Conservation (phyloP, 2,329 filamentous ascomycete genomes). For the Stachybotrys echinatus region DNA sequence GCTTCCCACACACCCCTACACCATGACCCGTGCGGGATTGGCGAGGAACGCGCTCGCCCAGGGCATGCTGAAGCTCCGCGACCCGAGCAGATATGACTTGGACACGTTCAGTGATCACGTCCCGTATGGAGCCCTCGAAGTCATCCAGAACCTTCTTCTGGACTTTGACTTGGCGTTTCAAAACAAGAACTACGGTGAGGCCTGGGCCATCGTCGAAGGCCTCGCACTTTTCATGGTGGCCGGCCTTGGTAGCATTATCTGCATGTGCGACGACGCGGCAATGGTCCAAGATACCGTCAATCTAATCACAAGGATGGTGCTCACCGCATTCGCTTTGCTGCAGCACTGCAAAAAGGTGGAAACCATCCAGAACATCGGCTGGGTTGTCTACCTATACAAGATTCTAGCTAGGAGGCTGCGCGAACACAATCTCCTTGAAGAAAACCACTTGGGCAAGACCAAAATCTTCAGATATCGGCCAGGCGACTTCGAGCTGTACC, state of each 20-base stretch:
- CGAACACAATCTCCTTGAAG: slow-evolving; percentile 10
- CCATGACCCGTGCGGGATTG: slow-evolving; percentile 21
- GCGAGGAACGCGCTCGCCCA: slow-evolving; percentile 16
- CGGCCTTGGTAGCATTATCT: background rate
- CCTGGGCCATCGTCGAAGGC: slow-evolving; percentile 35
- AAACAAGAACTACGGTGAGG: slow-evolving; percentile 25
- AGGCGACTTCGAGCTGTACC: slow-evolving; percentile 20
- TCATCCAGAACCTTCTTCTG: slow-evolving; percentile 34
- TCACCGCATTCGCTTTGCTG: slow-evolving; percentile 31
- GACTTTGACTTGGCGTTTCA: slow-evolving; percentile 27
- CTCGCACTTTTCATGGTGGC: slow-evolving; percentile 11
- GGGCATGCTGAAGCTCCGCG: slow-evolving; percentile 8
- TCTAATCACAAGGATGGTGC: slow-evolving; percentile 21
- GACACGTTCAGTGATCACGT: slow-evolving; percentile 35
- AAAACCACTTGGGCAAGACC: slow-evolving; percentile 10
- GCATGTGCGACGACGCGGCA: slow-evolving; percentile 18
- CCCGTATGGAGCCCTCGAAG: slow-evolving; percentile 31
- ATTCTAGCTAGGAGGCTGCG: slow-evolving; percentile 10
- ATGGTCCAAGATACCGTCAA: slow-evolving; percentile 11
- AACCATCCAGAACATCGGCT: slow-evolving; percentile 27
- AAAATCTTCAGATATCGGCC: slow-evolving; percentile 12
- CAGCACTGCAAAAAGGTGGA: slow-evolving; percentile 24
- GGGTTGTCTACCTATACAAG: slow-evolving; percentile 31
- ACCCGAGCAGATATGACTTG: slow-evolving; percentile 32
- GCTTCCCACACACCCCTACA: slow-evolving; percentile 25